Percentiles rank a stretch among this genome's conserved stretches.
Conservation (phyloP, 1,284 basidiomycete species). For the Ceratobasidium sp. region DNA sequence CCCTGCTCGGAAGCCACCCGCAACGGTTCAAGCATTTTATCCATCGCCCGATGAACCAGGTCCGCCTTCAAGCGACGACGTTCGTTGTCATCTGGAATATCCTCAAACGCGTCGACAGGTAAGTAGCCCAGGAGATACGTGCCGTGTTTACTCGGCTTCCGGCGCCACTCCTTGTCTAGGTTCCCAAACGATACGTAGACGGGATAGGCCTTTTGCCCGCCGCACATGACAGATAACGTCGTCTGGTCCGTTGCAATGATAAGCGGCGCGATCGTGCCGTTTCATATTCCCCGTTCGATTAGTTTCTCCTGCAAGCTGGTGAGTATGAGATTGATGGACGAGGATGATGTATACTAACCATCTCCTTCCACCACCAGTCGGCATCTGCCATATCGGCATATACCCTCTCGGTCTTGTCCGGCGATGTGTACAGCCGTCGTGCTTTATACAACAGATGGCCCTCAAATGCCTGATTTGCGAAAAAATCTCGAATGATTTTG, state of each 20-base stretch:
- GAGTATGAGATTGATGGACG: neutral
- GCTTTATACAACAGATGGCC: neutral
- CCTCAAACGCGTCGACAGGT: slow-evolving; percentile 29
- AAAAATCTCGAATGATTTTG: neutral
- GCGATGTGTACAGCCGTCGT: neutral
- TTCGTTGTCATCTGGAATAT: neutral
- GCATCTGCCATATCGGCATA: neutral
- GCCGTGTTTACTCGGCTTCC: slow-evolving; percentile 24
- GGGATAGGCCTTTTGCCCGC: slow-evolving; percentile 25
- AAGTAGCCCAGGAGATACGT: slow-evolving; percentile 37
- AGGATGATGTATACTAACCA: slow-evolving; percentile 1
- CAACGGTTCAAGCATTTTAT: neutral
- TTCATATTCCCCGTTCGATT: neutral
- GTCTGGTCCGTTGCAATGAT: slow-evolving; percentile 22
- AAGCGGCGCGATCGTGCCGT: slow-evolving; percentile 2
- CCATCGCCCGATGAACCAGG: slow-evolving; percentile 9
- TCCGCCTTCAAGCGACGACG: slow-evolving; percentile 2
- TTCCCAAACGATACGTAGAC: slow-evolving; percentile 30
- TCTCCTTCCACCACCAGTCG: slow-evolving; percentile 15
- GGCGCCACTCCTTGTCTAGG: slow-evolving; percentile 19
- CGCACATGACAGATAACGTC: slow-evolving; percentile 1
- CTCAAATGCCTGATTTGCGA: neutral
- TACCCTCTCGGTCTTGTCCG: neutral
- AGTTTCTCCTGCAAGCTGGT: slow-evolving; percentile 5
- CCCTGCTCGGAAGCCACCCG: neutral